Conservation (phyloP, 768 basidiomycete species). For the Inosperma sp. region DNA sequence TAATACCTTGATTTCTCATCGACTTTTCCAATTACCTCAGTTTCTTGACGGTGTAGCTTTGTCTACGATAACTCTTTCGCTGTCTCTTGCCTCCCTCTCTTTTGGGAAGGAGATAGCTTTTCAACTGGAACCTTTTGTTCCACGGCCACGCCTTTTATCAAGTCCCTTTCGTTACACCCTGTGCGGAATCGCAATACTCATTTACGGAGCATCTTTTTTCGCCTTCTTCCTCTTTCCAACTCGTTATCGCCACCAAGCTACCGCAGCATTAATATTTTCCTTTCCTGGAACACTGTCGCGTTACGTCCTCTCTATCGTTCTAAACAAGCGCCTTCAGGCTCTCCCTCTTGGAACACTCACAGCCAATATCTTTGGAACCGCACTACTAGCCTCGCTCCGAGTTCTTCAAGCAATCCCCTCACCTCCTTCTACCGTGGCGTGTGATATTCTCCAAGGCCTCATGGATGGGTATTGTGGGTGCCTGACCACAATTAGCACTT, state of each 20-base stretch:
- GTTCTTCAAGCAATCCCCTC: conserved; percentile 56
- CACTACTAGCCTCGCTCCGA: conserved; percentile 69
- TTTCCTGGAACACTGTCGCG: conserved; percentile 87
- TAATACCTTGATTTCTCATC: neutral
- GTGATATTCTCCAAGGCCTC: conserved; percentile 75
- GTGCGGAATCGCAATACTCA: conserved; percentile 52
- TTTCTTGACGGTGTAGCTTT: conserved; percentile 84
- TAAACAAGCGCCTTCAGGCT: conserved; percentile 60
- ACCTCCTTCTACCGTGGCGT: conserved; percentile 49
- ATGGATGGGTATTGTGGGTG: conserved; percentile 94
- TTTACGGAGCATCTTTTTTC: conserved; percentile 72
- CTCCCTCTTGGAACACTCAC: conserved; percentile 78
- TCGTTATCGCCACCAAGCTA: conserved; percentile 69
- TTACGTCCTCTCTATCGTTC: conserved; percentile 64
- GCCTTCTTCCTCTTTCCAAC: conserved; percentile 72
- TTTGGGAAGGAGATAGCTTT: conserved; percentile 67
- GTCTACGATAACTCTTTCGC: conserved; percentile 69
- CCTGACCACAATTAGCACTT: conserved; percentile 91
- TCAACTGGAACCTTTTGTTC: conserved; percentile 37
- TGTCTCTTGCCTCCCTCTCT: conserved; percentile 70
- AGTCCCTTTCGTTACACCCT: conserved; percentile 46
- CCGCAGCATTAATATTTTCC: conserved; percentile 83
- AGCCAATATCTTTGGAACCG: conserved; percentile 76
- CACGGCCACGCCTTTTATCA: conserved; percentile 31
- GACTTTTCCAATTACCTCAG: conserved; percentile 36